Evolutionary conservation across 2,329 filamentous ascomycete species (phyloP), one percentile per base, ranked within the genome.

Genomic region (Lachnellula hyalina): DNA sequence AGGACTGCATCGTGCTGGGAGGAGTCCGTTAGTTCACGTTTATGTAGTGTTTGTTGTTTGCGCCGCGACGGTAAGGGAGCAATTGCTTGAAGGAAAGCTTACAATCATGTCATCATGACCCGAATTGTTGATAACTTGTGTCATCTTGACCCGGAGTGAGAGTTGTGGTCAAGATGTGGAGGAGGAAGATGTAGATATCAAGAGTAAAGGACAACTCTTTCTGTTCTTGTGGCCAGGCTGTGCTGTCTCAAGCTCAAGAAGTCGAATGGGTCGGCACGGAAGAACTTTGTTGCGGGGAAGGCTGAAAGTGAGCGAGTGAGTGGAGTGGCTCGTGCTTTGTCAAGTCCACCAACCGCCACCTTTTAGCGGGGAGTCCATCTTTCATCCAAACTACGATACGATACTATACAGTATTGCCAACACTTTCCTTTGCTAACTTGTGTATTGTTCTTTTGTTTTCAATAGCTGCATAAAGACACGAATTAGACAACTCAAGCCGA

Each of bases 81-180:
- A 40, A 49, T 51, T 49, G 28, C 14, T 23, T 23, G 23, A 50
- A 32, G 23, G 5, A 12, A 5, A 25, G 57, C 62, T 56, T 91
- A 97, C 93, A 82, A 99, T 96, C 93, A 97, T 97, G 73, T 96
- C 93, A 87, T 97, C 93, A 78, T 99, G 94, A 70, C 88, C 87
- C 59, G 87, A 88, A 74, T 90, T 91, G 62, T 87, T 83, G 74
- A 92, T 91, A 67, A 90, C 84, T 77, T 92, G 88, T 56, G 87
- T 81, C 85, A 87, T 70, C 46, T 63, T 67, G 64, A 61, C 57
- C 57, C 44, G 48, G 53, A 9, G 45, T 53, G 52, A 28, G 19
- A 38, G 48, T 51, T 50, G 25, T 47, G 49, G 42, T 56, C 38
- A 56, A 52, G 54, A 49, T 48, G 17, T 48, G 23, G 38, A 47